phyloP scores from a whole-genome alignment of 2,329 filamentous ascomycete species.

The Monosporascus sp. region DNA sequence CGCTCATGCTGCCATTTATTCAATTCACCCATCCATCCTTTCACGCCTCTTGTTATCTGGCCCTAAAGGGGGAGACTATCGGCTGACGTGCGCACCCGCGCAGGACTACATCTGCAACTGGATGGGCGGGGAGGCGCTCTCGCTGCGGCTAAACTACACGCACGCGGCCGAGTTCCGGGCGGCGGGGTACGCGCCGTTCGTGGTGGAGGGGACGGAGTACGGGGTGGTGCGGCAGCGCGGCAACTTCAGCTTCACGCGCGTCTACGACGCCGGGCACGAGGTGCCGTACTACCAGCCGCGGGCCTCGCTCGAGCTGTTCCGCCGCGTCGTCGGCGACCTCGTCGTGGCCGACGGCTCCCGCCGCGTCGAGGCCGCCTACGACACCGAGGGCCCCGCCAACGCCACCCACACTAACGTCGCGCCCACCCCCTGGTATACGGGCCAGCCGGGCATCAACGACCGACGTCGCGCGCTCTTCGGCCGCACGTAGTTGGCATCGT shows the following conservation, averaged over 20 bases:
- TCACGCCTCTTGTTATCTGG: neutral
- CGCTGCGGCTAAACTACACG: conserved; percentile 52
- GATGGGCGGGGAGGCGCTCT: conserved; percentile 71
- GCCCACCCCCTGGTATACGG: neutral
- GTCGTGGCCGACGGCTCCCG: conserved; percentile 50
- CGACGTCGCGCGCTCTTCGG: neutral
- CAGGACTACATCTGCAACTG: conserved; percentile 62
- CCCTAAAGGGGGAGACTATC: neutral
- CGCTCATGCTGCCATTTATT: neutral
- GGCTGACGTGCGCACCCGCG: neutral
- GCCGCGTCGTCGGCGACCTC: conserved; percentile 53
- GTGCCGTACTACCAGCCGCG: conserved; percentile 34
- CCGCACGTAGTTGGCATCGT: too few relatives aligned
- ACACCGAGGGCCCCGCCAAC: conserved; percentile 52
- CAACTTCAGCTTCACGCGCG: conserved; percentile 46
- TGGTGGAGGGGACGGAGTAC: conserved; percentile 62
- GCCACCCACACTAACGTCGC: conserved; percentile 47
- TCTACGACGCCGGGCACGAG: conserved; percentile 8
- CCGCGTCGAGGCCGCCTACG: conserved; percentile 43
- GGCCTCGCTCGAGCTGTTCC: conserved; percentile 55
- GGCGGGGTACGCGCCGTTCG: conserved; percentile 68
- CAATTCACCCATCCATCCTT: neutral
- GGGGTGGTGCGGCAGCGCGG: conserved; percentile 71
- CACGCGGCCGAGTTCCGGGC: conserved; percentile 53
- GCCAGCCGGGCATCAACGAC: neutral